phyloP scores from a whole-genome alignment of 2,329 filamentous ascomycete genomes.

The Aspergillus versicolor region DNA sequence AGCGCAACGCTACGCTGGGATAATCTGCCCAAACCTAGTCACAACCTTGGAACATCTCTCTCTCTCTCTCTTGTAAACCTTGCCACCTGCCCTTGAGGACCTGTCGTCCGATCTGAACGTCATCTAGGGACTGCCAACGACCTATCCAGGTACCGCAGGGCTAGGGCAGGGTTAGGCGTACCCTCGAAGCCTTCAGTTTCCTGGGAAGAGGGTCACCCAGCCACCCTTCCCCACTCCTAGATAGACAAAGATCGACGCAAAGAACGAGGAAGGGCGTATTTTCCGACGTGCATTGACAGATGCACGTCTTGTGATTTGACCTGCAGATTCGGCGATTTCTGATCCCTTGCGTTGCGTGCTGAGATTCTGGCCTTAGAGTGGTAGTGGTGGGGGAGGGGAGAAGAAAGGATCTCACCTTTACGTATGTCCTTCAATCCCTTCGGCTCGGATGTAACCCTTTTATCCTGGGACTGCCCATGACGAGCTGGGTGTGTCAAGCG shows the following conservation, averaged over 20 bases:
- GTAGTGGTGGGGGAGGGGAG: background rate
- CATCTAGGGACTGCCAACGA: background rate
- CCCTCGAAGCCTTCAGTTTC: background rate
- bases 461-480: background rate
- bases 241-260: background rate
- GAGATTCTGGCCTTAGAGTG: background rate
- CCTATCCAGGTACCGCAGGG: background rate
- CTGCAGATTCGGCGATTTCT: background rate
- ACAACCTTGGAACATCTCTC: background rate
- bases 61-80: background rate
- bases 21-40: background rate
- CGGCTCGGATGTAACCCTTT: background rate
- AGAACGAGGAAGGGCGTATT: background rate
- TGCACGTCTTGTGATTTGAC: background rate
- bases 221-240: background rate
- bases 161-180: background rate
- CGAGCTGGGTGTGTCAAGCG: background rate
- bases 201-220: background rate
- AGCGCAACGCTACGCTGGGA: background rate
- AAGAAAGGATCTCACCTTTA: background rate
- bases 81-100: background rate
- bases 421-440: background rate
- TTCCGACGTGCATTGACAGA: background rate
- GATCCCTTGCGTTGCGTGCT: background rate
- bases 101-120: background rate